Percentiles rank a stretch among this genome's conserved stretches.
These are phyloP conservation scores for Rhynchosporium agropyri DNA, from an alignment of 2,329 filamentous ascomycete species.

Conservation along the genomic window DNA sequence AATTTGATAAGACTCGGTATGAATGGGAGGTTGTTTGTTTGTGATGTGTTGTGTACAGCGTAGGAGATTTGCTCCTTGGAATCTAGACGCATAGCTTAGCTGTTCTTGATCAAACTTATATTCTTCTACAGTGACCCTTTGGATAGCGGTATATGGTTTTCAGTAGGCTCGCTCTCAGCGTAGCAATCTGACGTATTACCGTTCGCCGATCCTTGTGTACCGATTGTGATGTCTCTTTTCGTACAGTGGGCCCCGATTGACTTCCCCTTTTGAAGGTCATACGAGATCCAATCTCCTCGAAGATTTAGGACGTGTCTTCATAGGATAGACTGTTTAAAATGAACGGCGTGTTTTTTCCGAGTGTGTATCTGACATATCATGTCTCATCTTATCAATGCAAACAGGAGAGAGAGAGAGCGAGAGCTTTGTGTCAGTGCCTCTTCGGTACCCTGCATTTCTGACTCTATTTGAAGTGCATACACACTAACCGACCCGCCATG, in stretches of 20 bases:
- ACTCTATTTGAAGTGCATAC: constrained; percentile 4
- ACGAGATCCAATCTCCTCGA: constrained; percentile 21
- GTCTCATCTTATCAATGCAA: not conserved
- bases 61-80: too few relatives aligned
- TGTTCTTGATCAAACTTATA: too few relatives aligned
- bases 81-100: too few relatives aligned
- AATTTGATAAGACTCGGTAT: too few relatives aligned
- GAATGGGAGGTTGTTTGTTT: too few relatives aligned
- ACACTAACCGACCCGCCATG: not conserved
- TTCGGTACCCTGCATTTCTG: not conserved
- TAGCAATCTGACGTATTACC: constrained; percentile 5
- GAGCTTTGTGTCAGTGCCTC: not conserved
- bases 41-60: too few relatives aligned
- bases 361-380: constrained; percentile 20
- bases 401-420: not conserved
- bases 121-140: too few relatives aligned
- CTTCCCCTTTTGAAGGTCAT: constrained; percentile 15
- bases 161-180: constrained; percentile 6
- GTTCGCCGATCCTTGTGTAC: not conserved
- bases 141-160: too few relatives aligned
- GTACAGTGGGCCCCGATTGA: not conserved
- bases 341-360: constrained; percentile 12
- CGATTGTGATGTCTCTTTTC: not conserved
- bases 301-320: constrained; percentile 22
- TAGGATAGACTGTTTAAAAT: constrained; percentile 16